These are phyloP conservation scores for Mortierella sp. DNA, from an alignment of 371 early-diverging fungal genomes.

Conservation along the genomic window DNA sequence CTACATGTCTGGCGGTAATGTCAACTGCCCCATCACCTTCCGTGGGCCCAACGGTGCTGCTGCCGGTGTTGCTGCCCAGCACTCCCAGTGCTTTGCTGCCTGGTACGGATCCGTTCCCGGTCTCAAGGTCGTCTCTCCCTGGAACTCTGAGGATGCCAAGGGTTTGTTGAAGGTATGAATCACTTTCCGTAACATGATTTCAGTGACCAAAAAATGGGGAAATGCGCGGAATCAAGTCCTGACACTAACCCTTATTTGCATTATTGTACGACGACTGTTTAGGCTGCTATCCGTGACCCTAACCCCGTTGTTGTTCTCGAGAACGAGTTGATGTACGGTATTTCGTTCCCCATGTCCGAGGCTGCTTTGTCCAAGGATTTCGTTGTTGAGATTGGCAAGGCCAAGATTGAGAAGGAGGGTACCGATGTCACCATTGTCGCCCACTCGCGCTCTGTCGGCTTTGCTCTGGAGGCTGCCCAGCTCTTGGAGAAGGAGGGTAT, in stretches of 20 bases:
- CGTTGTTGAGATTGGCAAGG: slow-evolving; percentile 96
- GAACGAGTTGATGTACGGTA: slow-evolving; percentile 99
- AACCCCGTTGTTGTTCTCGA: slow-evolving; percentile 99
- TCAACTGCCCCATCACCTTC: slow-evolving; percentile 97
- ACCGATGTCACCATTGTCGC: slow-evolving; percentile 95
- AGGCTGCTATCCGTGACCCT: slow-evolving; percentile 98
- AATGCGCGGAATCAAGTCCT: no score
- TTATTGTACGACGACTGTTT: slow-evolving; percentile 40
- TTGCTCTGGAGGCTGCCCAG: slow-evolving; percentile 93
- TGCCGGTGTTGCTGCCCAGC: slow-evolving; percentile 99
- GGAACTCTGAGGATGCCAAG: slow-evolving; percentile 98
- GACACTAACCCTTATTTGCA: slow-evolving; percentile 11
- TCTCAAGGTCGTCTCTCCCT: slow-evolving; percentile 99
- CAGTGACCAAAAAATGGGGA: neutral
- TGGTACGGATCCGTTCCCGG: slow-evolving; percentile 99
- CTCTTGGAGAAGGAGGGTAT: slow-evolving; percentile 90
- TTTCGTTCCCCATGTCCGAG: slow-evolving; percentile 86
- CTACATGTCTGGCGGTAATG: slow-evolving; percentile 98
- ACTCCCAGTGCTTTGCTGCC: slow-evolving; percentile 99
- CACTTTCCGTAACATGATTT: neutral
- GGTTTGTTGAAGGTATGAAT: slow-evolving; percentile 83
- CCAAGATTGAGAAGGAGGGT: slow-evolving; percentile 95
- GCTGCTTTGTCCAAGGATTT: slow-evolving; percentile 91
- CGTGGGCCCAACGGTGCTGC: slow-evolving; percentile 99
- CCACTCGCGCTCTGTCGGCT: slow-evolving; percentile 94